Percentiles rank a stretch among this genome's conserved stretches.
phyloP scores from a whole-genome alignment of 257 asterid genomes.

The Solanum virginianum region DNA sequence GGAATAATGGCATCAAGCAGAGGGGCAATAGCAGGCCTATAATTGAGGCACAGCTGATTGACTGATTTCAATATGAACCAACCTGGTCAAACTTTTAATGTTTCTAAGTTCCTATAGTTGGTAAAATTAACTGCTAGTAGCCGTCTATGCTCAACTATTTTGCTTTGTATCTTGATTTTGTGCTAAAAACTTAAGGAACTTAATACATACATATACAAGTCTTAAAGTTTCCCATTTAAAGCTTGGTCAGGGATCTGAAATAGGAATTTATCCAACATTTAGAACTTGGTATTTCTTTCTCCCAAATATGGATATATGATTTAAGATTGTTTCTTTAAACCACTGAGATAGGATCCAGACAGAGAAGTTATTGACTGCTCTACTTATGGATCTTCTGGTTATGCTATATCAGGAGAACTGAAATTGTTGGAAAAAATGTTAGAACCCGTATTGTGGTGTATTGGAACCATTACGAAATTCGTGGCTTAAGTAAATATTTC shows the following conservation, averaged over 20 bases:
- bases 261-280: not conserved
- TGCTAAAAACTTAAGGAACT: not conserved
- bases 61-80: not conserved
- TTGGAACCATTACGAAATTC: too few species aligned
- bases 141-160: not conserved
- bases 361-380: conserved; percentile 67
- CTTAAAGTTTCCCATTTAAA: not conserved
- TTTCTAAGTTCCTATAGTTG: not conserved
- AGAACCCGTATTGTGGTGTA: too few species aligned
- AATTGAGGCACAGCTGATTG: not conserved
- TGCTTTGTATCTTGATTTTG: not conserved
- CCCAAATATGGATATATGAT: not conserved
- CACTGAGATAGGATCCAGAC: conserved; percentile 56
- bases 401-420: conserved; percentile 81
- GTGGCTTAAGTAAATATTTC: too few species aligned
- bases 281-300: not conserved
- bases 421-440: conserved; percentile 38
- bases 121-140: not conserved
- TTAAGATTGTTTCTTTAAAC: not conserved
- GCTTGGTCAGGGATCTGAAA: not conserved
- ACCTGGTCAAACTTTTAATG: not conserved
- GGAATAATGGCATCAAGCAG: conserved; percentile 90
- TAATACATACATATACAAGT: not conserved
- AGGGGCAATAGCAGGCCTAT: conserved; percentile 70
- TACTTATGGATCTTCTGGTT: conserved; percentile 82